phyloP scores from a whole-genome alignment of 345 rosid species.

The Bruguiera gymnorhiza region DNA sequence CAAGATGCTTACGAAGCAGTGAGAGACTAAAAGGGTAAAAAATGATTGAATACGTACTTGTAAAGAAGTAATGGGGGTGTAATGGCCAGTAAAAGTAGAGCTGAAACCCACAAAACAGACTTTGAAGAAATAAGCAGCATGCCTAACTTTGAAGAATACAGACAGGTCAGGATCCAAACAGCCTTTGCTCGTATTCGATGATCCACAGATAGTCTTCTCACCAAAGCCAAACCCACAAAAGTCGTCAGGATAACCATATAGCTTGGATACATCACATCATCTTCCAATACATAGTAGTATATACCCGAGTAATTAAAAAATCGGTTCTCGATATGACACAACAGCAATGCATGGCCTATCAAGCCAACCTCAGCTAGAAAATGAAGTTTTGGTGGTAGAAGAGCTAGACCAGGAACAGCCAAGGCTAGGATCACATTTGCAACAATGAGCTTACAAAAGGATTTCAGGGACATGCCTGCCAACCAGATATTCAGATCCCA shows the following conservation, averaged over 20 bases:
- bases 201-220: constrained; percentile 71
- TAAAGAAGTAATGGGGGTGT: constrained; percentile 92
- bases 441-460: constrained; percentile 86
- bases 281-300: constrained; percentile 86
- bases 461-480: constrained; percentile 94
- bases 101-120: constrained; percentile 83
- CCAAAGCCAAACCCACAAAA: constrained; percentile 74
- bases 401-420: constrained; percentile 90
- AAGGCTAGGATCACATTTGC: constrained; percentile 79
- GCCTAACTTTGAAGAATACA: constrained; percentile 86
- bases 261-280: constrained; percentile 97
- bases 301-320: constrained; percentile 85
- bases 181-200: constrained; percentile 75
- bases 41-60: constrained; percentile 47
- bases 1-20: background rate
- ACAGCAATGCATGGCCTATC: constrained; percentile 69
- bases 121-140: constrained; percentile 86
- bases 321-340: constrained; percentile 82
- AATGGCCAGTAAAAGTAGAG: constrained; percentile 75
- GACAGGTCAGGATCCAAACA: constrained; percentile 88
- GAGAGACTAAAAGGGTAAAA: background rate
- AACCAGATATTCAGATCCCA: constrained; percentile 99
- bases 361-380: constrained; percentile 78
- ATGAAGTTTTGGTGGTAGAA: constrained; percentile 73
- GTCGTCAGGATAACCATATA: constrained; percentile 94